Conservation (phyloP, 768 basidiomycete species). For the Serendipita vermifera region DNA sequence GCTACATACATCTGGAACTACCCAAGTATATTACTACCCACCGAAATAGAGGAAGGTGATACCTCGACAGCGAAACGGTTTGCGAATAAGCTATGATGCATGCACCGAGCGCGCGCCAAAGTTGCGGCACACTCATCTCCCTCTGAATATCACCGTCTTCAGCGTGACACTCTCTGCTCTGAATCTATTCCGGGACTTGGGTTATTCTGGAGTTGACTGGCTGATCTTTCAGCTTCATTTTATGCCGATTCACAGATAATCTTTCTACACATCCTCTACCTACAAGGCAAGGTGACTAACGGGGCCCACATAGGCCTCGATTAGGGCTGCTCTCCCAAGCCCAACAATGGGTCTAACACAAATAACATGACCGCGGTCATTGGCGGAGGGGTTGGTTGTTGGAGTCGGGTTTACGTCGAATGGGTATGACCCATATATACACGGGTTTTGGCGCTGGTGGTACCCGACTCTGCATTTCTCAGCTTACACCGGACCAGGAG, state of each 20-base stretch:
- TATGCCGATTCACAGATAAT: background rate
- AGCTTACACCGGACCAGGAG: background rate
- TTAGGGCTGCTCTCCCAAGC: background rate
- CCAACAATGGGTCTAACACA: background rate
- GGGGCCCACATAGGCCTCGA: background rate
- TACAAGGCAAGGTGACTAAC: background rate
- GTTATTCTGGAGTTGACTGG: conserved; percentile 3
- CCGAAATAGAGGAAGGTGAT: no score
- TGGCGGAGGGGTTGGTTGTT: background rate
- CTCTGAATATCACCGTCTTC: no score
- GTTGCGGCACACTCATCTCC: no score
- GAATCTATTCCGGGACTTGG: background rate
- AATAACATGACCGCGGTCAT: background rate
- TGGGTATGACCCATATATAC: background rate
- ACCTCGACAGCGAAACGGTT: no score
- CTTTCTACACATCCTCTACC: background rate
- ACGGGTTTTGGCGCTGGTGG: background rate
- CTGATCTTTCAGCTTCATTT: background rate
- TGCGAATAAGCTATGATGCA: no score
- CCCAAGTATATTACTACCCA: no score
- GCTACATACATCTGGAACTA: no score
- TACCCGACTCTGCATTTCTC: background rate
- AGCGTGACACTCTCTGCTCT: no score
- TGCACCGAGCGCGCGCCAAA: no score
- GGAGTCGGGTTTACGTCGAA: background rate